Conservation (phyloP, 148 eudicot genomes). For the Limonium bicolor region DNA sequence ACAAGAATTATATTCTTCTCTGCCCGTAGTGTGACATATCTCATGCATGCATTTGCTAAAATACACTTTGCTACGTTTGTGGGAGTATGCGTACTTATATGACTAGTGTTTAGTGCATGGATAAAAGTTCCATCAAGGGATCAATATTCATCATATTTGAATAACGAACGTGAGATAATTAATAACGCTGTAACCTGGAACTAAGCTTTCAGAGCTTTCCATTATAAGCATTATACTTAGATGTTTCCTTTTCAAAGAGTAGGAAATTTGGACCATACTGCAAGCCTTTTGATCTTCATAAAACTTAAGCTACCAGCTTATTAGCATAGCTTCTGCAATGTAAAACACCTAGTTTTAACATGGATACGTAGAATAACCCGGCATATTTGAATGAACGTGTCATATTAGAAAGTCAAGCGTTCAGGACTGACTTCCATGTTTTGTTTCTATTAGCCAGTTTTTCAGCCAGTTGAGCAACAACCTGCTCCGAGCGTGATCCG, state of each 20-base stretch:
- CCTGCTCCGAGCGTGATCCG: slow-evolving; percentile 21
- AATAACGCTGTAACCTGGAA: too few relatives aligned
- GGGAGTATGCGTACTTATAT: too few relatives aligned
- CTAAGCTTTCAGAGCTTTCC: too few relatives aligned
- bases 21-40: background rate
- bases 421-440: background rate
- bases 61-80: too few relatives aligned
- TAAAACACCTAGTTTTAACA: background rate
- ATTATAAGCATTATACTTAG: too few relatives aligned
- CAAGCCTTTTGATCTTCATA: background rate
- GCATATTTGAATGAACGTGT: background rate
- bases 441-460: slow-evolving; percentile 33
- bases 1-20: background rate
- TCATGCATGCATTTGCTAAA: background rate
- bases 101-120: too few relatives aligned
- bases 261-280: too few relatives aligned
- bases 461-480: slow-evolving; percentile 24
- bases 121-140: too few relatives aligned
- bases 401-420: background rate
- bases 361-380: background rate
- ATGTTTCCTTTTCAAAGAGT: too few relatives aligned
- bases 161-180: too few relatives aligned
- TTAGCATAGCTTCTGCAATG: background rate
- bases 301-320: background rate
- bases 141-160: too few relatives aligned